Evolutionary conservation across 2,329 filamentous ascomycete species (phyloP).

Genomic region (Cladobotryum protrusum): DNA sequence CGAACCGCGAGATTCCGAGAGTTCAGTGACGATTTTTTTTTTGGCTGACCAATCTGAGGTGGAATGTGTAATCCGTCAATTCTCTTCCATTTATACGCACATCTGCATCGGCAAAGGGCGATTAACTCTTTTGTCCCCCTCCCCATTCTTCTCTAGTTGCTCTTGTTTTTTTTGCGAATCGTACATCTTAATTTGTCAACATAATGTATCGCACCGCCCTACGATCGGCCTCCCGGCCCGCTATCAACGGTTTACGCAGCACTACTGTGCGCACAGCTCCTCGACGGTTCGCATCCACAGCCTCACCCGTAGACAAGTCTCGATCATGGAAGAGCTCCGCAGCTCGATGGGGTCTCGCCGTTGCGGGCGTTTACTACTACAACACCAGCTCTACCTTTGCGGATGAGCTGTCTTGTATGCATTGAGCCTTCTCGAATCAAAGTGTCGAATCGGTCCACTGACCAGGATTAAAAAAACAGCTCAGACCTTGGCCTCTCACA

Average conservation of each 20-base stretch:
- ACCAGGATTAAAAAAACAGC: constrained; percentile 18
- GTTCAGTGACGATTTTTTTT: not conserved
- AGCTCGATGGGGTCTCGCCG: constrained; percentile 68
- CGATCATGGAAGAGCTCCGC: constrained; percentile 76
- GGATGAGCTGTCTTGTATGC: constrained; percentile 69
- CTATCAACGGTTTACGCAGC: constrained; percentile 36
- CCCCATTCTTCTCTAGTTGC: not conserved
- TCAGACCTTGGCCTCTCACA: constrained; percentile 34
- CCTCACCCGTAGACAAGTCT: constrained; percentile 53
- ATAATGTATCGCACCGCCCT: constrained; percentile 49
- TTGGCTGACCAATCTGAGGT: constrained; percentile 12
- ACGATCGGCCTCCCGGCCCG: constrained; percentile 41
- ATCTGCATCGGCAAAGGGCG: constrained; percentile 1
- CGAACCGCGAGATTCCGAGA: not conserved
- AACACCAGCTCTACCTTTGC: constrained; percentile 85
- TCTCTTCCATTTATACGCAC: no score
- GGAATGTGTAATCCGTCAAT: no score
- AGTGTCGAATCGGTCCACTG: constrained; percentile 6
- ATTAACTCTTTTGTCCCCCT: not conserved
- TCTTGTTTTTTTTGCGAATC: constrained; percentile 2
- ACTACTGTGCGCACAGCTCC: constrained; percentile 33
- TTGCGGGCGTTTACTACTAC: constrained; percentile 82
- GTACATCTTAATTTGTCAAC: not conserved
- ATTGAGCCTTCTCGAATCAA: not conserved
- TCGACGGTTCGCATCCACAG: constrained; percentile 49